Conservation (phyloP, 2,329 filamentous ascomycete species). For the Fusarium nelsonii region DNA sequence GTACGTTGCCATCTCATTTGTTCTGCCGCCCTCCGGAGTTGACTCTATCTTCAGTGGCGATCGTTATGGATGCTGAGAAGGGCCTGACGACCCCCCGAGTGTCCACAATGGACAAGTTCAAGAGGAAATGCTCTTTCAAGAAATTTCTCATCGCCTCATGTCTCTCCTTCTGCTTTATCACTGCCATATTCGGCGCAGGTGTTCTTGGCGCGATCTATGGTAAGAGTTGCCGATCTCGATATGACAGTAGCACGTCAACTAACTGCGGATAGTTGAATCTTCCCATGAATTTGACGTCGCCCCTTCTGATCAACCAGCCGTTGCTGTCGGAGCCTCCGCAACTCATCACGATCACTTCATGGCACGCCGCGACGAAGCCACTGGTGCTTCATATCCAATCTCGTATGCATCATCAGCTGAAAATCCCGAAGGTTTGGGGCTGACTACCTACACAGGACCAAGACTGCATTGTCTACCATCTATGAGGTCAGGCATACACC, state of each 20-base stretch:
- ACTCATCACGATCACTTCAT: constrained; percentile 1
- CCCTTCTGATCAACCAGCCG: background rate
- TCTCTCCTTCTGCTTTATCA: constrained; percentile 30
- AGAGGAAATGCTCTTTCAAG: constrained; percentile 11
- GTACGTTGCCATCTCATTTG: constrained; percentile 16
- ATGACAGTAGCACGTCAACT: constrained; percentile 7
- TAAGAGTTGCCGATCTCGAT: constrained; percentile 22
- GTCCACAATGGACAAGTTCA: constrained; percentile 27
- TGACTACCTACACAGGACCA: constrained; percentile 48
- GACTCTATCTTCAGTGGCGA: constrained; percentile 44
- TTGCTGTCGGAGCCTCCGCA: background rate
- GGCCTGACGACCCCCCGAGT: constrained; percentile 26
- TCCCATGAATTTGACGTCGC: background rate
- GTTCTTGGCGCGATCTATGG: constrained; percentile 48
- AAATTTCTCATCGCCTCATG: constrained; percentile 28
- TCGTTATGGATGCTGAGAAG: constrained; percentile 48
- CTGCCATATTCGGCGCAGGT: constrained; percentile 49
- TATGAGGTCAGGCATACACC: constrained; percentile 48
- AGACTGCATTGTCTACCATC: constrained; percentile 52
- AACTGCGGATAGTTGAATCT: constrained; percentile 6
- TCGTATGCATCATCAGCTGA: constrained; percentile 48
- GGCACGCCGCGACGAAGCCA: constrained; percentile 31
- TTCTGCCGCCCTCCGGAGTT: constrained; percentile 13
- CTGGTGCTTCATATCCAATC: constrained; percentile 49
- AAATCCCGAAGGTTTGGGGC: background rate